A percentile compares a stretch with the other conserved stretches of the same genome.
These are phyloP conservation scores for Serendipita sp. DNA, from an alignment of 768 basidiomycete species.

Conservation along the genomic window DNA sequence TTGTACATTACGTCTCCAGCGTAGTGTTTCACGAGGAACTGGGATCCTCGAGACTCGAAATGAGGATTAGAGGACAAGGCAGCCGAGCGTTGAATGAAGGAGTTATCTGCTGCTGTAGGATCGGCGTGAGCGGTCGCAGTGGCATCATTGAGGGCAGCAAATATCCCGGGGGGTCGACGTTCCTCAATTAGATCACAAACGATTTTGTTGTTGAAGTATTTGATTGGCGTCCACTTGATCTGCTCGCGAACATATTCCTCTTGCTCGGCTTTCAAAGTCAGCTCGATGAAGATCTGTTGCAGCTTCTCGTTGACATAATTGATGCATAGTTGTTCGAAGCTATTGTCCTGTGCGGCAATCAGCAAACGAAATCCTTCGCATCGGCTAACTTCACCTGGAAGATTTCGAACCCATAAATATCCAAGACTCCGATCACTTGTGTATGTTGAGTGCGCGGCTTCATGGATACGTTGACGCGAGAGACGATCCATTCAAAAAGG, in stretches of 20 bases:
- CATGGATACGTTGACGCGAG: conserved; percentile 91
- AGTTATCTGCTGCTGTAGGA: conserved; percentile 87
- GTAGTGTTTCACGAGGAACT: conserved; percentile 93
- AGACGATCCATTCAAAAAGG: conserved; percentile 98
- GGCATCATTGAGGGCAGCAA: conserved; percentile 96
- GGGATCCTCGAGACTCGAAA: conserved; percentile 85
- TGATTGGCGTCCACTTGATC: conserved; percentile 99
- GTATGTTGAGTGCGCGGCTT: conserved; percentile 57
- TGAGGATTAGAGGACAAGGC: conserved; percentile 72
- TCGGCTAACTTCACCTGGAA: conserved; percentile 52
- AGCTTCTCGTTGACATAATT: conserved; percentile 99
- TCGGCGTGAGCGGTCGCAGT: conserved; percentile 98
- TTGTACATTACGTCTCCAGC: conserved; percentile 99
- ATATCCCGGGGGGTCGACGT: conserved; percentile 88
- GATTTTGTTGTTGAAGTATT: conserved; percentile 95
- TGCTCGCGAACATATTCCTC: conserved; percentile 97
- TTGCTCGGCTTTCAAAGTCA: conserved; percentile 97
- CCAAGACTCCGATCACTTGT: conserved; percentile 87
- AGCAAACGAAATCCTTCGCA: not conserved
- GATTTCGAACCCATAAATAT: conserved; percentile 99
- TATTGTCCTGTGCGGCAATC: conserved; percentile 56
- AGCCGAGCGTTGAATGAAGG: conserved; percentile 83
- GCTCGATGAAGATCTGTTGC: conserved; percentile 97
- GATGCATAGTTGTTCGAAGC: conserved; percentile 96
- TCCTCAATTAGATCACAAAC: conserved; percentile 98